Conservation (phyloP, 768 basidiomycete genomes). For the Leccinum disarticulatum region DNA sequence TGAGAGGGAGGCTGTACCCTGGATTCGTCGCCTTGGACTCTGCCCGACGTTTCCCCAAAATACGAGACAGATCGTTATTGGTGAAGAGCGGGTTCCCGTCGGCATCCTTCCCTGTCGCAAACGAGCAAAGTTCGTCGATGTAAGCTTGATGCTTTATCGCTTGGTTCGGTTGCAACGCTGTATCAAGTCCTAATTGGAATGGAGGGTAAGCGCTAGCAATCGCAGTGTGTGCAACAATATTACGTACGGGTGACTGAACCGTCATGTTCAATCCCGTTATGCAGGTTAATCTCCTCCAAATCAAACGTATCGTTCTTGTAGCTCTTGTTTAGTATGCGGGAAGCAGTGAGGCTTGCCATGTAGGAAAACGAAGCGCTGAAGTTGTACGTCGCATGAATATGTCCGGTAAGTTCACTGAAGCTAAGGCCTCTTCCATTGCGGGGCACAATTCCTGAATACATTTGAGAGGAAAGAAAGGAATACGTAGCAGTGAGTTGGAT, state of each 20-base stretch:
- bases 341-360: conserved; percentile 60
- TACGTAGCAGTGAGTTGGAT: not conserved
- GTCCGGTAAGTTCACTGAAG: conserved; percentile 43
- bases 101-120: conserved; percentile 56
- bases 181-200: conserved; percentile 51
- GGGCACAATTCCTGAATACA: conserved; percentile 40
- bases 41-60: conserved; percentile 58
- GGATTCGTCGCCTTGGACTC: conserved; percentile 54
- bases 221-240: not conserved
- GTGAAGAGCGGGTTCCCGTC: conserved; percentile 53
- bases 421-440: conserved; percentile 67
- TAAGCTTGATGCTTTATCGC: conserved; percentile 46
- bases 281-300: conserved; percentile 39
- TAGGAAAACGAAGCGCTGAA: conserved; percentile 65
- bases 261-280: conserved; percentile 19
- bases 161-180: conserved; percentile 50
- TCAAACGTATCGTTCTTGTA: conserved; percentile 62
- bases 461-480: not conserved
- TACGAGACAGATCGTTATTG: conserved; percentile 54
- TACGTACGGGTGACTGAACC: conserved; percentile 30
- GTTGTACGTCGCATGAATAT: conserved; percentile 60
- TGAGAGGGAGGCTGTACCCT: conserved; percentile 46
- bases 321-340: conserved; percentile 53
- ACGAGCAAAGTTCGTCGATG: conserved; percentile 54
- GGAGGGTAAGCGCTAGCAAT: not conserved